Conservation (phyloP, 139 green algal genomes). For the Chlamydomonas eustigma region DNA sequence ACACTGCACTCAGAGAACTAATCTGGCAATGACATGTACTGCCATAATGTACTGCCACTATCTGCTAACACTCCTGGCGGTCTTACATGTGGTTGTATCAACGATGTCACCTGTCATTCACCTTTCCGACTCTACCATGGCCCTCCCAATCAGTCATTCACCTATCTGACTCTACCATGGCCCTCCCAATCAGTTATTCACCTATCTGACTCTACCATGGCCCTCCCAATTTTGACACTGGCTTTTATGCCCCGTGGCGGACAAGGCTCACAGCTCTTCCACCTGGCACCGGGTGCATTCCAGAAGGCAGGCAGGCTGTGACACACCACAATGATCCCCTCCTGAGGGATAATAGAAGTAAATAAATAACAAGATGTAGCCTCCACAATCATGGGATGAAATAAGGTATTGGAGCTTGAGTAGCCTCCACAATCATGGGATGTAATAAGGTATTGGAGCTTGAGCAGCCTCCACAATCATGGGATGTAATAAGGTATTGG, state of each 20-base stretch:
- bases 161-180: background rate
- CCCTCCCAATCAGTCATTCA: background rate
- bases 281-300: conserved; percentile 11
- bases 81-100: too few relatives aligned
- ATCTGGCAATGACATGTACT: too few relatives aligned
- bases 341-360: background rate
- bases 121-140: background rate
- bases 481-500: background rate
- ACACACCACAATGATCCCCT: conserved; percentile 10
- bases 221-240: conserved; percentile 8
- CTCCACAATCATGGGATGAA: background rate
- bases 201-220: conserved; percentile 27
- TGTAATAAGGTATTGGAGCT: background rate
- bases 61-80: too few relatives aligned
- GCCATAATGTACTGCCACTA: too few relatives aligned
- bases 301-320: conserved; percentile 25
- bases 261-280: conserved; percentile 14
- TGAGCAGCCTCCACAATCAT: background rate
- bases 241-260: conserved; percentile 12
- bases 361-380: background rate
- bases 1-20: background rate
- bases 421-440: background rate
- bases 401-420: background rate
- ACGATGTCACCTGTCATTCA: background rate
- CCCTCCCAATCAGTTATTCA: background rate